Conservation (phyloP, 108 stramenopile species). For the Nitzschia sp. region DNA sequence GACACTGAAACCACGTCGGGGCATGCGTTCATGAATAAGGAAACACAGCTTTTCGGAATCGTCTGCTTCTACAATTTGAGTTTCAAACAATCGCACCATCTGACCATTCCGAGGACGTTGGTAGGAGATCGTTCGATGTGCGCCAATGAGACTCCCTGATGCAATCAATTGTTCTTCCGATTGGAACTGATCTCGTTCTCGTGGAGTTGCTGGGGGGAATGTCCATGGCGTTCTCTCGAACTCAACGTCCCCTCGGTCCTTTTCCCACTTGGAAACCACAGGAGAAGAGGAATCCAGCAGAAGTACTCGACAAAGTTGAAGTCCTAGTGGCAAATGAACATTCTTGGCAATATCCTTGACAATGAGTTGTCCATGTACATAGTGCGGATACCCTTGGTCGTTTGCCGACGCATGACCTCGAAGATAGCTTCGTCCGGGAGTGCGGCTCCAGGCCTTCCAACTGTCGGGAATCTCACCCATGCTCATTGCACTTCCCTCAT, state of each 20-base stretch:
- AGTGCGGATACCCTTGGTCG: constrained; percentile 57
- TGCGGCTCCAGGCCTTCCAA: constrained; percentile 49
- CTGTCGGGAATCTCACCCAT: constrained; percentile 20
- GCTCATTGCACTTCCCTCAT: constrained; percentile 17
- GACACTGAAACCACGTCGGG: constrained; percentile 77
- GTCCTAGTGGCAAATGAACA: constrained; percentile 58
- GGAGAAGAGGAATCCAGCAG: constrained; percentile 78
- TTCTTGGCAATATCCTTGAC: constrained; percentile 63
- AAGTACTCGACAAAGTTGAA: constrained; percentile 71
- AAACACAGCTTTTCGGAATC: constrained; percentile 60
- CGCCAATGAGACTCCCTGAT: constrained; percentile 71
- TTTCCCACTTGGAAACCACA: constrained; percentile 72
- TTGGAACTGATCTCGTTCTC: constrained; percentile 63
- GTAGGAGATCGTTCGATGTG: constrained; percentile 67
- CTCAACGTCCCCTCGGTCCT: constrained; percentile 64
- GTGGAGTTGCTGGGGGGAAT: constrained; percentile 68
- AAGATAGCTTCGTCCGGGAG: constrained; percentile 55
- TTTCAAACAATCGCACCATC: constrained; percentile 63
- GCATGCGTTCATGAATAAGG: constrained; percentile 60
- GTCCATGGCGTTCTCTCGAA: constrained; percentile 68
- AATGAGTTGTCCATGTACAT: constrained; percentile 66
- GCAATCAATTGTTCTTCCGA: constrained; percentile 77
- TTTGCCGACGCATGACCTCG: constrained; percentile 45
- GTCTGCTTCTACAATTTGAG: constrained; percentile 68
- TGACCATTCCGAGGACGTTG: constrained; percentile 59